Percentiles rank a stretch among this genome's conserved stretches.
These are phyloP conservation scores for Plicaturopsis crispa DNA, from an alignment of 768 basidiomycete genomes.

Conservation along the genomic window DNA sequence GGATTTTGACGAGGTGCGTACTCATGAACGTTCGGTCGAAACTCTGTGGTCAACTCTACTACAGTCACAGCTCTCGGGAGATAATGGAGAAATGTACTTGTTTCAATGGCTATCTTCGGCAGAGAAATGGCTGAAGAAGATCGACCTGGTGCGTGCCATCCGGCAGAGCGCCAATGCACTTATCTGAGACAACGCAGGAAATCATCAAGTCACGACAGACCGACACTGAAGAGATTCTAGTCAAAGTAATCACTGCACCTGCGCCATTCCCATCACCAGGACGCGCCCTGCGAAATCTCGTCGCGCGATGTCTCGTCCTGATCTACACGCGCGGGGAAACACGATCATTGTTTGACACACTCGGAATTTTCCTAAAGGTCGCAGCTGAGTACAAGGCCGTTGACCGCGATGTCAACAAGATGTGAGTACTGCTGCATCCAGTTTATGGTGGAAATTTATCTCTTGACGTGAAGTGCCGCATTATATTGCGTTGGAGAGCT, in stretches of 20 bases:
- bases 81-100: constrained; percentile 75
- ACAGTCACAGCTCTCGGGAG: constrained; percentile 62
- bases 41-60: constrained; percentile 4
- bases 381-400: constrained; percentile 62
- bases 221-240: constrained; percentile 51
- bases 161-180: too few relatives aligned
- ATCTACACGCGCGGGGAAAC: constrained; percentile 80
- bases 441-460: too few relatives aligned
- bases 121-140: constrained; percentile 47
- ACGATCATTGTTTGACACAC: constrained; percentile 77
- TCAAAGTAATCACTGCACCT: constrained; percentile 61
- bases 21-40: not conserved
- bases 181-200: constrained; percentile 34
- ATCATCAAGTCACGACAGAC: constrained; percentile 59
- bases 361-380: constrained; percentile 70
- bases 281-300: constrained; percentile 73
- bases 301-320: constrained; percentile 67
- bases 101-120: constrained; percentile 76
- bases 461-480: constrained; percentile 70
- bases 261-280: constrained; percentile 77
- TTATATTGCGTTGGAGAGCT: constrained; percentile 85
- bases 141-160: constrained; percentile 40
- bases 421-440: constrained; percentile 50
- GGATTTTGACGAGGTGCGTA: constrained; percentile 22
- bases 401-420: constrained; percentile 58